Evolutionary conservation across 441 rosid genomes (phyloP), one percentile per base, ranked within the genome.

Genomic region (Pelargonium myrrhifolium): DNA sequence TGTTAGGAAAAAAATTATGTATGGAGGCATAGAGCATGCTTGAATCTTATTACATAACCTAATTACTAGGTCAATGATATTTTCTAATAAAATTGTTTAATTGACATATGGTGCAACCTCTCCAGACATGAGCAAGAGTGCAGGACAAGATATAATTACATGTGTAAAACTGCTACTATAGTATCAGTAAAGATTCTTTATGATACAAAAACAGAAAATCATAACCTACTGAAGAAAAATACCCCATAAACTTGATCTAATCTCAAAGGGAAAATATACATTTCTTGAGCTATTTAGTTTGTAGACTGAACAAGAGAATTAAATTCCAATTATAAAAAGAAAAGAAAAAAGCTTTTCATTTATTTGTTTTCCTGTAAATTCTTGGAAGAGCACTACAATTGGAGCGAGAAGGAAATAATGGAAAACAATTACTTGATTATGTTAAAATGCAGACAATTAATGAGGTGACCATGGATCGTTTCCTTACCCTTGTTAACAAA

Each of bases 401-500:
- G 18, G 5, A n/a, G 59, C 22, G 17, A 17, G 9, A 15, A 6
- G 8, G 59, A 53, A 53, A 15, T 15, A 53, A 17, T 0, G 40
- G 40, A 53, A 20, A 53, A 11, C 12, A 47, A 47, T 47, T 5
- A 47, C 53, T 3, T 11, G 56, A 64, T 51, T 64, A 47, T 59
- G n/a, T 45, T 55, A 45, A 68, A 62, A 39, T 39, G 71, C 70
- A 62, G 65, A 56, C 20, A 26, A 56, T 20, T 56, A 56, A 6
- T 64, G 65, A 28, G 49, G 64, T 22, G 64, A 68, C 42, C 17
- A 45, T 21, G 47, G 77, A 47, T 51, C 39, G 24, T 62, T 22
- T 62, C 58, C 72, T 79, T 65, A 89, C 98, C 98, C 70, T 75
- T 83, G 71, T 86, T 90, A 67, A 89, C 73, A 64, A 83, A 81